These are phyloP conservation scores for Metarhizium robertsii DNA, from an alignment of 2,329 filamentous ascomycete species.

Conservation along the genomic window DNA sequence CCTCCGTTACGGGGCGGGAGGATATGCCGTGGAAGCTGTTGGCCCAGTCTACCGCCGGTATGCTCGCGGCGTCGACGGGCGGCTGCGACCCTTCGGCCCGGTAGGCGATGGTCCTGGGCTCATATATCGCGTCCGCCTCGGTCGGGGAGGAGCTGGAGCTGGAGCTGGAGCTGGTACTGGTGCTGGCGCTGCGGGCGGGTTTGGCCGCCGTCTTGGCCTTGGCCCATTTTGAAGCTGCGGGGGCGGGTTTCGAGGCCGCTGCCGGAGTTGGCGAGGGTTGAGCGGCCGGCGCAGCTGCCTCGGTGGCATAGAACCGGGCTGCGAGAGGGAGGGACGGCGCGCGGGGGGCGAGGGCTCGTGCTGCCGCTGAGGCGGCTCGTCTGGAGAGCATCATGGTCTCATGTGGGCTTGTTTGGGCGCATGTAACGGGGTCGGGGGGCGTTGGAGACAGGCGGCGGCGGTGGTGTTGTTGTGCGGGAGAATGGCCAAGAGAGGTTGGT, in stretches of 20 bases:
- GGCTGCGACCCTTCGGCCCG: conserved; percentile 3
- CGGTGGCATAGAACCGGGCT: conserved; percentile 15
- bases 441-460: neutral
- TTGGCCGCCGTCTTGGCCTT: neutral
- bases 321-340: conserved; percentile 11
- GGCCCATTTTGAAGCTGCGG: neutral
- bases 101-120: conserved; percentile 11
- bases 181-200: neutral
- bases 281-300: conserved; percentile 6
- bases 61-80: conserved; percentile 2
- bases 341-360: conserved; percentile 9
- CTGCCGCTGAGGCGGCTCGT: conserved; percentile 12
- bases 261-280: neutral
- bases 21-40: conserved; percentile 75
- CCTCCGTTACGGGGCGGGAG: conserved; percentile 57
- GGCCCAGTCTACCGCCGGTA: conserved; percentile 59
- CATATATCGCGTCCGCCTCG: conserved; percentile 5
- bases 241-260: neutral
- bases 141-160: neutral
- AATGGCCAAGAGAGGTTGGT: neutral
- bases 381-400: conserved; percentile 18
- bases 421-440: neutral
- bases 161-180: neutral
- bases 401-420: neutral
- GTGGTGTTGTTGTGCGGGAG: neutral